Evolutionary conservation across 495 filamentous ascomycete species (phyloP).

Genomic region (Neurospora sp.): DNA sequence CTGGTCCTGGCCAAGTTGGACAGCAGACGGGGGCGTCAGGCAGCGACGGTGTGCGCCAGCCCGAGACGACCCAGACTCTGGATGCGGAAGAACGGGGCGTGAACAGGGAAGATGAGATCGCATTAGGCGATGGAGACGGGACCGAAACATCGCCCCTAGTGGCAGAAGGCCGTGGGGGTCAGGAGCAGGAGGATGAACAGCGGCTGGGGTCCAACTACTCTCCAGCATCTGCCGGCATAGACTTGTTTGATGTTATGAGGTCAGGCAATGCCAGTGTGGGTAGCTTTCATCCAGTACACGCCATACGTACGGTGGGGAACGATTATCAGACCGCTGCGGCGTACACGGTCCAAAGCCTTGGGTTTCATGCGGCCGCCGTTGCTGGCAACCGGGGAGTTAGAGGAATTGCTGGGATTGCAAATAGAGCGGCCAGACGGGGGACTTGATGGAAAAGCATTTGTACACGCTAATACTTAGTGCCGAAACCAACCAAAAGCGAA

Average conservation of each 20-base stretch:
- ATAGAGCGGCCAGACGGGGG: neutral
- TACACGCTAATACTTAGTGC: neutral
- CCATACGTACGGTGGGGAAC: conserved; percentile 54
- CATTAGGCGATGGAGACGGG: conserved; percentile 29
- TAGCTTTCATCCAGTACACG: conserved; percentile 58
- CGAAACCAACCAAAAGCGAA: neutral
- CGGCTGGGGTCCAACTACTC: conserved; percentile 38
- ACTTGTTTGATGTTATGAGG: conserved; percentile 47
- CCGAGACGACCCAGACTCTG: conserved; percentile 47
- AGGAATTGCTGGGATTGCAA: neutral
- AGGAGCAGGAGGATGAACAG: conserved; percentile 17
- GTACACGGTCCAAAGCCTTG: conserved; percentile 39
- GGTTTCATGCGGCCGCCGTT: conserved; percentile 38
- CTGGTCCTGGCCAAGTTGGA: neutral
- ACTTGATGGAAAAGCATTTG: neutral
- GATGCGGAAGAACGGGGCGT: conserved; percentile 79
- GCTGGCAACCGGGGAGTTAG: conserved; percentile 25
- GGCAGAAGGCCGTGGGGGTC: conserved; percentile 8
- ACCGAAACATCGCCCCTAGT: conserved; percentile 41
- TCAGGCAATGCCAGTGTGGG: conserved; percentile 62
- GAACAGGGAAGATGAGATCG: conserved; percentile 33
- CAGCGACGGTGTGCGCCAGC: conserved; percentile 6
- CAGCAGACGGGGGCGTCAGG: neutral
- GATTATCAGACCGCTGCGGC: conserved; percentile 41
- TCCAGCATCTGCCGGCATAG: conserved; percentile 26